Base-by-base conservation (phyloP, 441 rosid species). In the Populus hybrid region DNA sequence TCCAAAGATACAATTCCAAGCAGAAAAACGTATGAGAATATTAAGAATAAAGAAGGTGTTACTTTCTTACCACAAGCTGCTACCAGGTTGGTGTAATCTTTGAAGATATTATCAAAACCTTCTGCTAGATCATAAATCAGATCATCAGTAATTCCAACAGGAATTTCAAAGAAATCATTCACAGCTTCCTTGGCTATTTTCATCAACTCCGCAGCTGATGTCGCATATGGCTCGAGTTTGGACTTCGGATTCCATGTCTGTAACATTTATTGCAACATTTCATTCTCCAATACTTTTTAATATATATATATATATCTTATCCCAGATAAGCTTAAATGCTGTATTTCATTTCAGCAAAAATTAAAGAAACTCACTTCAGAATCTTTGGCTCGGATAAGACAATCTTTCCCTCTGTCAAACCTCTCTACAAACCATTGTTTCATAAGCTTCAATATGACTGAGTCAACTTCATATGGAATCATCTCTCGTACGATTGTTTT, bases 221-320 rank as follows among this genome's bases (percentile, higher is more conserved):
- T 91, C 8, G 93, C 91, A 38, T 93, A 90, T 1, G 98, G 98
- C 79, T 93, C 97, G 5, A 91, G 88, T 84, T 93, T 95, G 36
- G 97, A 93, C 80, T 91, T 93, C 0, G 94, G 95, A 76, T 93
- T 93, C 99, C 98, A 95, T 8, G 93, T 93, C 99, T 95, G 83
- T 68, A 80, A 73, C 9, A 59, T n/a, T 68, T 50, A 84, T 69
- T 74, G 57, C 24, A 67, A 9, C 66, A 67, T 36, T 80, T 46
- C 73, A 69, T 6, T n/a, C 21, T 46, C 67, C 71, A 36, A 23
- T 10, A 54, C 23, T 36, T 61, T 69, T 57, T 11, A 36, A 28
- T 28, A 28, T 28, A 28, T 28, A 28, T 28, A 28, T 28, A 30
- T 28, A 28, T 28, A 28, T 28, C 30, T 18, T 28, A 28, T 30